phyloP scores from a whole-genome alignment of 345 rosid genomes.

The Salix purpurea region DNA sequence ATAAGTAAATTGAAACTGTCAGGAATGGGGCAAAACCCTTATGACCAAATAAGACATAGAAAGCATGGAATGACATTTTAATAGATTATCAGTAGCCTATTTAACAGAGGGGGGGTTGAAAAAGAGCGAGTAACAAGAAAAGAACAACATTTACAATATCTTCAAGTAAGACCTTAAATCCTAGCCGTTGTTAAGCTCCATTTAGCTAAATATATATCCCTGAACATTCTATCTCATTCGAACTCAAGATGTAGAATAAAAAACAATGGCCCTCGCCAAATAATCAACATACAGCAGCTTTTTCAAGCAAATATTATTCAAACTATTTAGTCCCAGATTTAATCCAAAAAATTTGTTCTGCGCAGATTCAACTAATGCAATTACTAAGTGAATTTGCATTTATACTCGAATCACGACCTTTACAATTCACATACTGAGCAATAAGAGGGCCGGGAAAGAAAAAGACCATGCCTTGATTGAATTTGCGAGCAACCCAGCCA shows the following conservation, averaged over 20 bases:
- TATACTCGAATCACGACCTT: not conserved
- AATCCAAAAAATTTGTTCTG: not conserved
- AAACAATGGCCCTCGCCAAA: not conserved
- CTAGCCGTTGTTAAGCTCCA: not conserved
- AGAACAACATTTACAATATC: not conserved
- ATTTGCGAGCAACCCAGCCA: slow-evolving; percentile 95
- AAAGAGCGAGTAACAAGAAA: not conserved
- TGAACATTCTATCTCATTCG: not conserved
- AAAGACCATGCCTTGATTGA: slow-evolving; percentile 64
- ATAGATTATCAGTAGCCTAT: not conserved
- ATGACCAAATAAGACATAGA: not conserved
- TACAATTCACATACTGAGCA: not conserved
- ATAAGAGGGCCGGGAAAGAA: not conserved
- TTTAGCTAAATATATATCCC: slow-evolving; percentile 6
- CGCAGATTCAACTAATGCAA: not conserved
- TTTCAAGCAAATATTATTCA: not conserved
- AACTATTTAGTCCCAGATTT: not conserved
- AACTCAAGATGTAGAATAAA: not conserved
- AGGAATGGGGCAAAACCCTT: not conserved
- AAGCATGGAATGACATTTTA: not conserved
- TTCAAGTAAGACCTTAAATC: not conserved
- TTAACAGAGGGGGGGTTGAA: not conserved
- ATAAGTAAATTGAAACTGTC: not conserved
- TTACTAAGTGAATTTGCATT: not conserved
- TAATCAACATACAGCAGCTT: not conserved